Conservation (phyloP, 108 stramenopile species). For the Schizochytrium sp. region DNA sequence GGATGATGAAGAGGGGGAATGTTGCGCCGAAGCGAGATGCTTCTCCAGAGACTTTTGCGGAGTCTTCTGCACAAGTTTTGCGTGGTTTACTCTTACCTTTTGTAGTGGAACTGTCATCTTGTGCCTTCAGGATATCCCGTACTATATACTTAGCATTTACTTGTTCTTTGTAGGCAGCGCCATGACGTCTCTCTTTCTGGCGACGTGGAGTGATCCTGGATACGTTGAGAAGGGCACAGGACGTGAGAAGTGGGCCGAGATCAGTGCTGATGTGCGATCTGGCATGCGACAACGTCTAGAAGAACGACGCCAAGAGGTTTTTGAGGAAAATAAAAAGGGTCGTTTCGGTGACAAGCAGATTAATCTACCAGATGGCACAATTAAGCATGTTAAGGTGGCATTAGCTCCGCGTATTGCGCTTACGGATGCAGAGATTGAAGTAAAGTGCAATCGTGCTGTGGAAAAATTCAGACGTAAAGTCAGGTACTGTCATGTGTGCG, state of each 20-base stretch:
- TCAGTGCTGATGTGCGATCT: slow-evolving; percentile 17
- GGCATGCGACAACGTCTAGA: slow-evolving; percentile 14
- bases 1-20: neutral
- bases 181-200: slow-evolving; percentile 8
- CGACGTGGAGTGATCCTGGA: neutral
- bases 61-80: slow-evolving; percentile 14
- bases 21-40: slow-evolving; percentile 28
- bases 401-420: neutral
- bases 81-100: neutral
- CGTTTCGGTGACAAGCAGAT: neutral
- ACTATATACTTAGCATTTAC: neutral
- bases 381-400: neutral
- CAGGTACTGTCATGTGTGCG: slow-evolving; percentile 14
- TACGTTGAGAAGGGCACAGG: neutral
- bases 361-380: neutral
- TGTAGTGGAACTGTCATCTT: neutral
- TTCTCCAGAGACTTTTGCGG: slow-evolving; percentile 18
- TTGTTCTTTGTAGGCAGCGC: neutral
- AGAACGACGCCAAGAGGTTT: neutral
- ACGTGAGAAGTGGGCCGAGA: neutral
- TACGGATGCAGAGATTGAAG: slow-evolving; percentile 14
- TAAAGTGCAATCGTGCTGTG: slow-evolving; percentile 23
- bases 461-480: slow-evolving; percentile 36
- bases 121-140: neutral
- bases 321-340: slow-evolving; percentile 1